phyloP scores from a whole-genome alignment of 768 basidiomycete species.

The Lactifluus echinatus region DNA sequence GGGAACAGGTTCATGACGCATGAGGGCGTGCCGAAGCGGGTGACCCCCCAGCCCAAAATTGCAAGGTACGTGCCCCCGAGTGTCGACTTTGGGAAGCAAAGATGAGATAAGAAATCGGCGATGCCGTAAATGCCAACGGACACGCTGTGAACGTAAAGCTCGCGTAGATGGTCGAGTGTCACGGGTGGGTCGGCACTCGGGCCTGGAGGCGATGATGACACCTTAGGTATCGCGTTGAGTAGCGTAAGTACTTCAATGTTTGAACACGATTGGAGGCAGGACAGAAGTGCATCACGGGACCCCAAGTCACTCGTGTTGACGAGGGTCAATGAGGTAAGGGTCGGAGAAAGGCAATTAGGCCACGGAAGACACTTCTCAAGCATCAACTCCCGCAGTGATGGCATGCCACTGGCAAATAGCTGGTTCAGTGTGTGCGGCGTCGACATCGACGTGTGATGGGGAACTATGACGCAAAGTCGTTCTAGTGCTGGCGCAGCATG shows the following conservation, averaged over 20 bases:
- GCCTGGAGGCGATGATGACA: background rate
- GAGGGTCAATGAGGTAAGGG: background rate
- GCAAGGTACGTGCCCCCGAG: background rate
- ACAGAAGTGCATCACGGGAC: background rate
- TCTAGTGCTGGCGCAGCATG: background rate
- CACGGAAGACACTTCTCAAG: background rate
- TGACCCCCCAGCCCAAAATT: background rate
- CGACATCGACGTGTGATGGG: background rate
- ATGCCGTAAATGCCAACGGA: background rate
- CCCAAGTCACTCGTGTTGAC: background rate
- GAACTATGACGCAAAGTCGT: background rate
- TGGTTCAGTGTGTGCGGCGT: background rate
- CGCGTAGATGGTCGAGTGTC: background rate
- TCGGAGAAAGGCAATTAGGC: background rate
- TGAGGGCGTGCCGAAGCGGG: background rate
- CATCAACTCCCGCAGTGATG: background rate
- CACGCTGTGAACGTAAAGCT: background rate
- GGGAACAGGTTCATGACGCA: background rate
- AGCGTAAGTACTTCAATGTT: slow-evolving; percentile 2
- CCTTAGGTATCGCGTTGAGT: background rate
- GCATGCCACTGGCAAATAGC: slow-evolving; percentile 1
- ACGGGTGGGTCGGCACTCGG: slow-evolving; percentile 5
- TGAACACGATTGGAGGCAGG: background rate
- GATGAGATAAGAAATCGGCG: background rate
- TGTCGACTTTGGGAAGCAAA: background rate